phyloP scores from a whole-genome alignment of 345 rosid genomes.

The Gossypium thurberi region DNA sequence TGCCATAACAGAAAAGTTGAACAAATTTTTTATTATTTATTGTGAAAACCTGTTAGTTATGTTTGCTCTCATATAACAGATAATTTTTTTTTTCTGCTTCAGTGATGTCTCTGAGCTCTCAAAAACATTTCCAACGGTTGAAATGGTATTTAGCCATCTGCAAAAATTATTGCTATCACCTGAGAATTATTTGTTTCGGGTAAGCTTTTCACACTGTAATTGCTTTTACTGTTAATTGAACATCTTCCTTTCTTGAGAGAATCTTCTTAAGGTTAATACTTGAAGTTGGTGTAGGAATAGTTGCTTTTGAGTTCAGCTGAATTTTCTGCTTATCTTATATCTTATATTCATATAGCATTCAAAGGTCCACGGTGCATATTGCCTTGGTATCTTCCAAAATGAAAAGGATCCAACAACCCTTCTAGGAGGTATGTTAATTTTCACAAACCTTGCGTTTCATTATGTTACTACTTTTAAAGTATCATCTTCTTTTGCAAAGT shows the following conservation, averaged over 20 bases:
- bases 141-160: conserved; percentile 61
- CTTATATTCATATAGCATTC: conserved; percentile 54
- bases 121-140: conserved; percentile 60
- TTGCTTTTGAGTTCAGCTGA: background rate
- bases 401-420: conserved; percentile 87
- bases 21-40: background rate
- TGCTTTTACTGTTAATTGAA: conserved; percentile 7
- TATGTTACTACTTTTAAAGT: background rate
- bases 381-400: conserved; percentile 85
- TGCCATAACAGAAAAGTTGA: conserved; percentile 2
- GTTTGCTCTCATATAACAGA: conserved; percentile 10
- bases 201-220: conserved; percentile 29
- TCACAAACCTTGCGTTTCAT: background rate
- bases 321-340: conserved; percentile 15
- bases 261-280: background rate
- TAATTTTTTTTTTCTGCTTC: conserved; percentile 16
- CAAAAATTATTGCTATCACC: conserved; percentile 70
- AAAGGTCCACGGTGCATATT: conserved; percentile 66
- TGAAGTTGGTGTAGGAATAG: conserved; percentile 2
- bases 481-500: background rate
- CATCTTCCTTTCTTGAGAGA: background rate
- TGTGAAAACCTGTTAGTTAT: background rate
- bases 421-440: conserved; percentile 57
- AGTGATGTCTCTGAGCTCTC: conserved; percentile 56
- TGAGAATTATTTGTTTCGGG: conserved; percentile 86